Conservation (phyloP, 768 basidiomycete species). For the Mycena polygramma region DNA sequence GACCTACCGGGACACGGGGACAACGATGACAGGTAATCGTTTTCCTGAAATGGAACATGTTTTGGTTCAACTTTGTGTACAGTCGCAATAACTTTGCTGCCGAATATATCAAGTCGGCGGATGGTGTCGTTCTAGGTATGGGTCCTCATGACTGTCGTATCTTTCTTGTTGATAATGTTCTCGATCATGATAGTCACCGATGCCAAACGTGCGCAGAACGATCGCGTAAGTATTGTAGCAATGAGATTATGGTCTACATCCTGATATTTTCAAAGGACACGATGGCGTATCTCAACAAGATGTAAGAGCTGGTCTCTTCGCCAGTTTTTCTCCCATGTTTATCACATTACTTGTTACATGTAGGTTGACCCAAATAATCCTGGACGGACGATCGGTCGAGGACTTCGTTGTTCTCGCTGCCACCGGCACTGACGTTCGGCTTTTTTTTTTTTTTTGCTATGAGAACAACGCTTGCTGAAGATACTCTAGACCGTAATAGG, state of each 20-base stretch:
- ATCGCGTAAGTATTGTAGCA: slow-evolving; percentile 8
- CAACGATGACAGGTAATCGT: slow-evolving; percentile 12
- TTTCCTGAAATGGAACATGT: no score
- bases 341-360: neutral
- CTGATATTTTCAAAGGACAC: slow-evolving; percentile 6
- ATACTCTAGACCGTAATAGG: no score
- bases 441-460: no score
- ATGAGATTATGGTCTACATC: neutral
- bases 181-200: slow-evolving; percentile 6
- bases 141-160: no score
- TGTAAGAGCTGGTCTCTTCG: neutral
- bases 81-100: neutral
- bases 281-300: neutral
- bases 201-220: slow-evolving; percentile 16
- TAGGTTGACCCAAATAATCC: slow-evolving; percentile 6
- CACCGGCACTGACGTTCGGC: slow-evolving; percentile 14
- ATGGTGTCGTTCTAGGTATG: slow-evolving; percentile 24
- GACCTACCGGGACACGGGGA: slow-evolving; percentile 32
- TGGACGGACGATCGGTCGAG: slow-evolving; percentile 10
- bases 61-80: neutral
- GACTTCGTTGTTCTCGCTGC: slow-evolving; percentile 2
- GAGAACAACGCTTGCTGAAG: no score
- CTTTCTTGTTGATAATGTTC: no score
- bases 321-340: no score
- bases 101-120: slow-evolving; percentile 7